Base-by-base conservation (phyloP, 306 rosid species). In the Cicer judaicum region DNA sequence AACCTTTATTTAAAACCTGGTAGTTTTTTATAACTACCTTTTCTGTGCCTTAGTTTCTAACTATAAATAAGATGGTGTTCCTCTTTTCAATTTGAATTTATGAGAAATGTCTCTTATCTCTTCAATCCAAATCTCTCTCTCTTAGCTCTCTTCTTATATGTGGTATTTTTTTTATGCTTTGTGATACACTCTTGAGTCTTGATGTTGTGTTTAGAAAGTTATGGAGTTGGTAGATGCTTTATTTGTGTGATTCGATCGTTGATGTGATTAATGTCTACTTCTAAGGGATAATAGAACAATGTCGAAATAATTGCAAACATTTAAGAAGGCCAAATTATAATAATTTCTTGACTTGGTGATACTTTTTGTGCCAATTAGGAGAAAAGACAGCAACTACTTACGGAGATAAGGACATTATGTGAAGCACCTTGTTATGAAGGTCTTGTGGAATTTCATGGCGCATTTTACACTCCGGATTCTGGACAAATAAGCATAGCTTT, bases 401-500 rank as follows among this genome's bases (percentile, higher is more conserved):
- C 99, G 5, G 99, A 92, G 87, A 94, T 94, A 76, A 82, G 97
- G 83, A 91, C 96, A n/a, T 76, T 92, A 43, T 91, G 97, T 19
- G 99, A 94, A 87, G 95, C 99, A 8, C 97, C 99, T 56, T 94
- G 95, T 78, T 86, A 78, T 63, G 80, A 92, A 81, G 99, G 99
- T 70, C 97, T 94, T 50, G 96, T 92, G 48, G 99, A 94, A 73
- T 94, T 94, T 82, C 96, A 94, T 64, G 99, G 99, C 46, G 99
- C 99, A 71, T 94, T 94, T 86, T 94, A 92, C 89, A 89, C 89
- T 10, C 99, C 99, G 8, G 97, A 94, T 73, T 91, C 99, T 13
- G 97, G 99, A 44, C 97, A 94, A 72, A 94, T 94, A 81, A 92
- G 99, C 85, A 94, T 92, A 79, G 99, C 97, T 43, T 84, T 94